Evolutionary conservation across 176 grass and related monocot species (phyloP).

Genomic region (Tillandsia fasciculata): DNA sequence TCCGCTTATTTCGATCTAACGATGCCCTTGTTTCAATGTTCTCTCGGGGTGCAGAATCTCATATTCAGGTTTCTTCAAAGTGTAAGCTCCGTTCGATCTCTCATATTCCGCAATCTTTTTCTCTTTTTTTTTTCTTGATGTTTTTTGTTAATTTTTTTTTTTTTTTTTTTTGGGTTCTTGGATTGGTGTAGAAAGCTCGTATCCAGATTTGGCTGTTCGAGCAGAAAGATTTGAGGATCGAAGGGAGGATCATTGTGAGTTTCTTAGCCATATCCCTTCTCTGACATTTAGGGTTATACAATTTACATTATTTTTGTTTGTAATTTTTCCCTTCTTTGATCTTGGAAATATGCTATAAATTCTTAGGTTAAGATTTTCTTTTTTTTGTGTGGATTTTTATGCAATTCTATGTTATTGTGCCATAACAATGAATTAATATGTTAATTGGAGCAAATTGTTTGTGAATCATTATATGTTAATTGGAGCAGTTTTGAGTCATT

Average conservation of each 20-base stretch:
- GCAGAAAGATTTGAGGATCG: conserved; percentile 90
- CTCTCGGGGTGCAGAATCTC: conserved; percentile 51
- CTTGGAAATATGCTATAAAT: too few species aligned
- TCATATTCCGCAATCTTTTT: not conserved
- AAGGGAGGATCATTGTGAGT: conserved; percentile 87
- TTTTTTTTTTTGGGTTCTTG: not conserved
- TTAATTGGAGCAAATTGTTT: too few species aligned
- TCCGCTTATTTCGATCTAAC: conserved; percentile 14
- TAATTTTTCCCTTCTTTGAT: too few species aligned
- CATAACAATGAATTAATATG: too few species aligned
- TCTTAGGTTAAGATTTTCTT: too few species aligned
- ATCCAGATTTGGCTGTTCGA: conserved; percentile 97
- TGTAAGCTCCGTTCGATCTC: conserved; percentile 43
- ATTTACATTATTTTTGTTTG: too few species aligned
- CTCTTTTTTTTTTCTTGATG: not conserved
- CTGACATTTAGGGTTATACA: too few species aligned
- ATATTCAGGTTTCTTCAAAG: conserved; percentile 96
- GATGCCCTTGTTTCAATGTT: not conserved
- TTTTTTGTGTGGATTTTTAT: too few species aligned
- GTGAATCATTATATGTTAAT: too few species aligned
- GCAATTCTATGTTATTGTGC: too few species aligned
- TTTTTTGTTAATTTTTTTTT: not conserved
- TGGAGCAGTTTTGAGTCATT: too few species aligned
- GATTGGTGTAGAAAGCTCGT: conserved; percentile 70
- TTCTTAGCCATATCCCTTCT: not conserved